phyloP scores from a whole-genome alignment of 305 asterid species.

The Plantago lanceolata region DNA sequence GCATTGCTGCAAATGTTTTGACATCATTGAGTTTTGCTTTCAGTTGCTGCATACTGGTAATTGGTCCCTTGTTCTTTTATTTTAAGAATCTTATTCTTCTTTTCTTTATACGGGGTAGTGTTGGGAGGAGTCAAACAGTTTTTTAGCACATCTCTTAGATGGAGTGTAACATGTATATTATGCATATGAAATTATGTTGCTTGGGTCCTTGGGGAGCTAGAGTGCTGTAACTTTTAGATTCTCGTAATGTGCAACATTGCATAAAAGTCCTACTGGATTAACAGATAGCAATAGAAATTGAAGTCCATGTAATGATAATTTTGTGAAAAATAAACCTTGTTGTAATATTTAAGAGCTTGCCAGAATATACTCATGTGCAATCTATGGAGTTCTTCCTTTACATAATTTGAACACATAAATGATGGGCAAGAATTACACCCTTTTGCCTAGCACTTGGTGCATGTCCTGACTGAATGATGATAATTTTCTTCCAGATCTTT shows the following conservation, averaged over 20 bases:
- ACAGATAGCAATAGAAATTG: background rate
- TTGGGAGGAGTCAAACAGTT: background rate
- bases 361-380: background rate
- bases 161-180: conserved; percentile 9
- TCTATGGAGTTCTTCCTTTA: conserved; percentile 13
- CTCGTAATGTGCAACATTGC: background rate
- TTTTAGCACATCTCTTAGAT: conserved; percentile 12
- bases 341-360: background rate
- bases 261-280: no score
- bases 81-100: conserved; percentile 21
- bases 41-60: conserved; percentile 95
- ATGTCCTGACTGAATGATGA: conserved; percentile 23
- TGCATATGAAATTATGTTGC: no score
- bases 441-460: conserved; percentile 19
- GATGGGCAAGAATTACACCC: conserved; percentile 10
- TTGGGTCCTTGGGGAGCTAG: conserved; percentile 14
- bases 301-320: background rate
- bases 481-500: conserved; percentile 58
- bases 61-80: conserved; percentile 21
- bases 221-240: conserved; percentile 1
- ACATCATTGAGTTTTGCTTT: conserved; percentile 93
- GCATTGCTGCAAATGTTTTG: conserved; percentile 76
- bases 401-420: conserved; percentile 14
- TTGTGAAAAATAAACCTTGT: no score
- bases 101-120: conserved; percentile 1